Evolutionary conservation across 768 basidiomycete species (phyloP).

Genomic region (Candolleomyces eurysporus): DNA sequence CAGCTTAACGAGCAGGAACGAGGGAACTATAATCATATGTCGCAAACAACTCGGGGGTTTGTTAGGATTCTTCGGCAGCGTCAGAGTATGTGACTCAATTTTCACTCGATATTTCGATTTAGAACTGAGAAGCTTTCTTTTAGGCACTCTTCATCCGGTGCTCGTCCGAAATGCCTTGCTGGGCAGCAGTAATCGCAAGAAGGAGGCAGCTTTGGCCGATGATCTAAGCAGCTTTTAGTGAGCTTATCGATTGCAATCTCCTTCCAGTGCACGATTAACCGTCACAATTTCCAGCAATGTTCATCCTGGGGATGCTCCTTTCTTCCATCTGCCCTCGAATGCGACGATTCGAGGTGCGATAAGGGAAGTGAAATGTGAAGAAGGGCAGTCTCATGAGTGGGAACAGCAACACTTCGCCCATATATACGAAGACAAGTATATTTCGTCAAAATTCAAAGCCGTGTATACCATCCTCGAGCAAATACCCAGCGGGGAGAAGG

Average conservation of each 20-base stretch:
- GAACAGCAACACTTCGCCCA: not conserved
- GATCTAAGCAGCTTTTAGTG: too few species aligned
- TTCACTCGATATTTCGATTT: too few species aligned
- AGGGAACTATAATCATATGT: not conserved
- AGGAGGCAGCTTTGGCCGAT: too few species aligned
- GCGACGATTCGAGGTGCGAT: not conserved
- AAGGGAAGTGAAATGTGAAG: too few species aligned
- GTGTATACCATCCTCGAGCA: not conserved
- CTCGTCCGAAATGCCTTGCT: too few species aligned
- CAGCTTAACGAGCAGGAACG: not conserved
- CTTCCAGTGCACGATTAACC: not conserved
- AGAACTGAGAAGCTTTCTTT: too few species aligned
- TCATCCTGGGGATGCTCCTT: not conserved
- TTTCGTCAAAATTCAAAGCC: slow-evolving; percentile 5
- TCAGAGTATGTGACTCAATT: not conserved
- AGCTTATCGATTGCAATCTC: too few species aligned
- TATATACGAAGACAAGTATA: not conserved
- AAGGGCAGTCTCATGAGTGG: not conserved
- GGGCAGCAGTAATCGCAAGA: too few species aligned
- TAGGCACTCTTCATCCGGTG: too few species aligned
- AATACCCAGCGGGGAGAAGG: slow-evolving; percentile 1
- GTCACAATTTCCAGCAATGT: not conserved
- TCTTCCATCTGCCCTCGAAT: not conserved
- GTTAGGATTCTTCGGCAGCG: not conserved
- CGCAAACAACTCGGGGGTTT: not conserved